phyloP scores from a whole-genome alignment of 306 rosid species.

The Pueraria montana region DNA sequence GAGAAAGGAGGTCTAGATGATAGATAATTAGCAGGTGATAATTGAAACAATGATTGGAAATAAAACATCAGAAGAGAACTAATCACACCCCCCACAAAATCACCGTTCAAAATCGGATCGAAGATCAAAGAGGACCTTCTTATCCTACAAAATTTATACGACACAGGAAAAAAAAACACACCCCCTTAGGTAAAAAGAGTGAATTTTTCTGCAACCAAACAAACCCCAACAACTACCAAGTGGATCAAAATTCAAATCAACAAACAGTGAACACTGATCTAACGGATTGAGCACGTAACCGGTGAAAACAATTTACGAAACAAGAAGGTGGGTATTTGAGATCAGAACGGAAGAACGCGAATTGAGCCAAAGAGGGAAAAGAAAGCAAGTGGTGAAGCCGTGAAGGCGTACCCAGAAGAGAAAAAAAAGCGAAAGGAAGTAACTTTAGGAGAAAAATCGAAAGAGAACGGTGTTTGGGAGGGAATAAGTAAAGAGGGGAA shows the following conservation, averaged over 20 bases:
- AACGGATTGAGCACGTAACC: background rate
- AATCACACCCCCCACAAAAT: conserved; percentile 52
- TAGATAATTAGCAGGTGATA: conserved; percentile 61
- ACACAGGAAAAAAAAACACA: background rate
- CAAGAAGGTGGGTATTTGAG: conserved; percentile 39
- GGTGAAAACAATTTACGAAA: background rate
- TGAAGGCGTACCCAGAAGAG: conserved; percentile 8
- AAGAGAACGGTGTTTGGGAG: conserved; percentile 8
- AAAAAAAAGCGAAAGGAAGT: conserved; percentile 33
- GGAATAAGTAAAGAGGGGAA: conserved; percentile 13
- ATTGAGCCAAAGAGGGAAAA: conserved; percentile 23
- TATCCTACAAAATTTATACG: conserved; percentile 47
- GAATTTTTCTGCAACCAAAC: conserved; percentile 28
- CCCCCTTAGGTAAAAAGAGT: conserved; percentile 11
- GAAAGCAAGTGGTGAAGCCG: background rate
- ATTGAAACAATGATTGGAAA: conserved; percentile 69
- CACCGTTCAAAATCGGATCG: conserved; percentile 26
- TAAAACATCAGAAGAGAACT: conserved; percentile 83
- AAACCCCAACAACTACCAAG: background rate
- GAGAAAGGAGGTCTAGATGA: conserved; percentile 64
- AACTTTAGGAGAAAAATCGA: conserved; percentile 44
- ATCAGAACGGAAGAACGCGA: conserved; percentile 28
- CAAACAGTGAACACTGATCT: conserved; percentile 36
- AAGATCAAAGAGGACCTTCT: conserved; percentile 49
- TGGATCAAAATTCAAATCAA: conserved; percentile 26